phyloP scores from a whole-genome alignment of 192 early-diverging fungal genomes.

The Rhizophlyctis rosea region DNA sequence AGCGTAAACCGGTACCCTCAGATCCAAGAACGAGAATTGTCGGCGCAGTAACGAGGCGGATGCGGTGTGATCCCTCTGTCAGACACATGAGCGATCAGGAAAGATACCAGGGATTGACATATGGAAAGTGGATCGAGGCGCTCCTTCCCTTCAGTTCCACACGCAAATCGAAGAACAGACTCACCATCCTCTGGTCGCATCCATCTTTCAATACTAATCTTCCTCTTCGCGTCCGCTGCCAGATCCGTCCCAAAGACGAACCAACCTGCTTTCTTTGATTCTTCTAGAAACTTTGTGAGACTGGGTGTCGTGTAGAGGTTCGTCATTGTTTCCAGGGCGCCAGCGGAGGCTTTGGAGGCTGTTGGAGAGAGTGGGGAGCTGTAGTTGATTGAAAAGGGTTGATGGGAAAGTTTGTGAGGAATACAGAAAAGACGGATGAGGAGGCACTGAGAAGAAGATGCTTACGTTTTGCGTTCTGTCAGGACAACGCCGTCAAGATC shows the following conservation, averaged over 20 bases:
- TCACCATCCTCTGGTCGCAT: too few species aligned
- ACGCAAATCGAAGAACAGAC: too few species aligned
- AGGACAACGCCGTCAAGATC: conserved; percentile 64
- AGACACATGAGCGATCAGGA: too few species aligned
- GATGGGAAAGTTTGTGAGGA: too few species aligned
- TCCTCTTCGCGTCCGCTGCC: too few species aligned
- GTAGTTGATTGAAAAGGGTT: too few species aligned
- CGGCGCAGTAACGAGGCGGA: conserved; percentile 35
- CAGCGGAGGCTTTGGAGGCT: conserved; percentile 67
- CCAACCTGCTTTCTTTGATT: conserved; percentile 18
- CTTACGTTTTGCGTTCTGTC: conserved; percentile 27
- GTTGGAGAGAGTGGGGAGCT: conserved; percentile 61
- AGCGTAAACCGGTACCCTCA: conserved; percentile 63
- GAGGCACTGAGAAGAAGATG: not conserved
- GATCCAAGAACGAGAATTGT: conserved; percentile 63
- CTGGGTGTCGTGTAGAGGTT: conserved; percentile 53
- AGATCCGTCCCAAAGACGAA: conserved; percentile 28
- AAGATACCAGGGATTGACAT: too few species aligned
- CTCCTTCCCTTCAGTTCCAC: too few species aligned
- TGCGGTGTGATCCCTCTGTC: conserved; percentile 31
- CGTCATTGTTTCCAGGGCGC: conserved; percentile 67
- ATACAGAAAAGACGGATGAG: not conserved
- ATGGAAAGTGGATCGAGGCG: too few species aligned
- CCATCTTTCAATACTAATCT: too few species aligned
- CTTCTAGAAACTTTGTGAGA: conserved; percentile 53